Evolutionary conservation across 306 rosid species (phyloP).

Genomic region (Astragalus membranaceus): DNA sequence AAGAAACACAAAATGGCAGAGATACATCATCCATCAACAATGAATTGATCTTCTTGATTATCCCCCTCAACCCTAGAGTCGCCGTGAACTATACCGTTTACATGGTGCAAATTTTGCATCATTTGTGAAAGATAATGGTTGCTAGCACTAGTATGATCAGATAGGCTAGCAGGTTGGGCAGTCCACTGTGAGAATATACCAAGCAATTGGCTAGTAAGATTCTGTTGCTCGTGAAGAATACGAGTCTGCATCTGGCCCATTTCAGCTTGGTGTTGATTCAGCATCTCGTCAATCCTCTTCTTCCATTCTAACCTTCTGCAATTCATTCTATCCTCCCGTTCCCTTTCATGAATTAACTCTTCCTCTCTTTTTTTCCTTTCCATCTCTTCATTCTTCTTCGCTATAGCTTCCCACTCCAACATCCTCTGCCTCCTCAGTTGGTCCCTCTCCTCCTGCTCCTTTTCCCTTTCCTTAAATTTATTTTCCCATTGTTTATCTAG

Average conservation of each 20-base stretch:
- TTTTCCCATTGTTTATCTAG: slow-evolving; percentile 64
- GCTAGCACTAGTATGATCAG: slow-evolving; percentile 85
- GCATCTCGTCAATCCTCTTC: slow-evolving; percentile 76
- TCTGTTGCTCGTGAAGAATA: slow-evolving; percentile 85
- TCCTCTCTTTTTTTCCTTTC: slow-evolving; percentile 83
- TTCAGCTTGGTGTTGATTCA: slow-evolving; percentile 73
- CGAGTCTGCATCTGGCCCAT: slow-evolving; percentile 88
- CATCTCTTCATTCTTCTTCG: slow-evolving; percentile 68
- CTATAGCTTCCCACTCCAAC: slow-evolving; percentile 71
- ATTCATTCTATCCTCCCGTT: slow-evolving; percentile 78
- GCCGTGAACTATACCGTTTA: slow-evolving; percentile 69
- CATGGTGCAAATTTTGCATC: slow-evolving; percentile 97
- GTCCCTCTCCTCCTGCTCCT: slow-evolving; percentile 53
- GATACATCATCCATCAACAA: slow-evolving; percentile 64
- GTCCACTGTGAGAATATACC: slow-evolving; percentile 93
- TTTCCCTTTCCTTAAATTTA: slow-evolving; percentile 62
- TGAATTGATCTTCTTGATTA: slow-evolving; percentile 90
- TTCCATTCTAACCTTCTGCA: slow-evolving; percentile 75
- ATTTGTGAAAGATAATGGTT: slow-evolving; percentile 88
- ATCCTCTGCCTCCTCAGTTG: slow-evolving; percentile 56
- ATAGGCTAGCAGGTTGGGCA: slow-evolving; percentile 68
- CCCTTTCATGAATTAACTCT: slow-evolving; percentile 54
- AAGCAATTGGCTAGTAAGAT: slow-evolving; percentile 67
- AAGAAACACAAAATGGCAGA: slow-evolving; percentile 16
- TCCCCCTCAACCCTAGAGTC: slow-evolving; percentile 90